Evolutionary conservation across 768 basidiomycete genomes (phyloP), one percentile per base, ranked within the genome.

Genomic region (Podaxis mareebaensis): DNA sequence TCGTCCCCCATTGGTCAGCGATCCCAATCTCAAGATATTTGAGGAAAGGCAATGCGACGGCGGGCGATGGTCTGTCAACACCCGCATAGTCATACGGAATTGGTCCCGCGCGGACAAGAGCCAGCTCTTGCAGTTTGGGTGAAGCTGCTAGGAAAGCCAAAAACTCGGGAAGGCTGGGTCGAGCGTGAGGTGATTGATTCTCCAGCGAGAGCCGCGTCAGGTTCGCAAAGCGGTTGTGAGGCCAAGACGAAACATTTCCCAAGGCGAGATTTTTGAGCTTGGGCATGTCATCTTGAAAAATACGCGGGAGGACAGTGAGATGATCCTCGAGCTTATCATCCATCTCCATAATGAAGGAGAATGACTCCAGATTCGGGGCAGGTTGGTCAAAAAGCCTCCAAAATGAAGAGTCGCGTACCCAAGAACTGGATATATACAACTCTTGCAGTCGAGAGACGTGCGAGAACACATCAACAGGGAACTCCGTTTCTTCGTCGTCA

Each of bases 271-370:
- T 38, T 36, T 30, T 54, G 30, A 54, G 53, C n/a, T 8, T 54
- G 30, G 53, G 53, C 53, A 54, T 54, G 11, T 20, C 30, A 54
- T 54, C 53, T 36, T 54, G 30, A 30, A 38, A 54, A 54, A 54
- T 54, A 12, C 53, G 20, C 11, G 53, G 53, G 13, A 54, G 53
- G 15, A 54, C 28, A n/a, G 33, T 30, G 20, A 6, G 28, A 7
- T 10, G 7, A 10, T 46, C 15, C 7, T 42, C 15, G 40, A 42
- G 13, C n/a, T 46, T 20, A 8, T 10, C 2, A 2, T 46, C 44
- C 44, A 3, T 46, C 44, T n/a, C 15, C 44, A 46, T 46, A 7
- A 22, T 20, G 44, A 22, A 46, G n/a, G 44, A 22, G n/a, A 22
- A 46, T 17, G 44, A 10, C n/a, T 46, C 44, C 17, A 46, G 6